These are phyloP conservation scores for Scheffersomyces titani DNA, from an alignment of 1,139 yeast genomes.

Conservation along the genomic window DNA sequence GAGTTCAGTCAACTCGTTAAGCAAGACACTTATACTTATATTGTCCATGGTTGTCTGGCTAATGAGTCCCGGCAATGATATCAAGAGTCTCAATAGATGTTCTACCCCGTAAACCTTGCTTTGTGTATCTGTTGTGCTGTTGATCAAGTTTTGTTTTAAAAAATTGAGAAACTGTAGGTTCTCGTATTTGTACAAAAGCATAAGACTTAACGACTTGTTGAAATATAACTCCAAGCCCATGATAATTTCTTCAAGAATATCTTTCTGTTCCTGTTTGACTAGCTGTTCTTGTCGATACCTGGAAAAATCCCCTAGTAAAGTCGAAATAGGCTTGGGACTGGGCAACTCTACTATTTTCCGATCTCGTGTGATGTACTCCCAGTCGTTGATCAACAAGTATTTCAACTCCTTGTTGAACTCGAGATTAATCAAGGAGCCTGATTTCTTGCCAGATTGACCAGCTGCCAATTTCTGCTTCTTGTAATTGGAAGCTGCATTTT, in stretches of 20 bases:
- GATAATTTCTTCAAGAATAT: constrained; percentile 65
- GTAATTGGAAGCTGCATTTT: constrained; percentile 4
- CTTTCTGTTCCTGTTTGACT: constrained; percentile 33
- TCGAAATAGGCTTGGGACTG: constrained; percentile 48
- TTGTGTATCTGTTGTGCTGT: constrained; percentile 28
- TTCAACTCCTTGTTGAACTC: constrained; percentile 45
- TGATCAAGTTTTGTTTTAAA: constrained; percentile 28
- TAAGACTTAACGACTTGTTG: constrained; percentile 69
- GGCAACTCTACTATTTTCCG: constrained; percentile 70
- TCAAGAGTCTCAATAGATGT: constrained; percentile 72
- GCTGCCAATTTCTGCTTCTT: not conserved
- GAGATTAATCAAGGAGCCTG: constrained; percentile 7
- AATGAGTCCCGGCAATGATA: constrained; percentile 78
- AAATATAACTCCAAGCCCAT: constrained; percentile 76
- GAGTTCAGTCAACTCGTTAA: constrained; percentile 47
- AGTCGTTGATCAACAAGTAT: constrained; percentile 79
- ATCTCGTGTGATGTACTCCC: constrained; percentile 87
- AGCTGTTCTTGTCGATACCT: constrained; percentile 26
- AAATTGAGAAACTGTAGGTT: constrained; percentile 74
- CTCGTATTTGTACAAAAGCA: constrained; percentile 81
- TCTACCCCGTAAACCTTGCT: constrained; percentile 71
- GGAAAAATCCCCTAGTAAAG: constrained; percentile 51
- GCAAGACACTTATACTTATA: constrained; percentile 58
- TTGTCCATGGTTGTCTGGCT: constrained; percentile 81
- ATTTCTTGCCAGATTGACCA: not conserved